Conservation (phyloP, 2,329 filamentous ascomycete genomes). For the Chrysosphaeria jannelii region DNA sequence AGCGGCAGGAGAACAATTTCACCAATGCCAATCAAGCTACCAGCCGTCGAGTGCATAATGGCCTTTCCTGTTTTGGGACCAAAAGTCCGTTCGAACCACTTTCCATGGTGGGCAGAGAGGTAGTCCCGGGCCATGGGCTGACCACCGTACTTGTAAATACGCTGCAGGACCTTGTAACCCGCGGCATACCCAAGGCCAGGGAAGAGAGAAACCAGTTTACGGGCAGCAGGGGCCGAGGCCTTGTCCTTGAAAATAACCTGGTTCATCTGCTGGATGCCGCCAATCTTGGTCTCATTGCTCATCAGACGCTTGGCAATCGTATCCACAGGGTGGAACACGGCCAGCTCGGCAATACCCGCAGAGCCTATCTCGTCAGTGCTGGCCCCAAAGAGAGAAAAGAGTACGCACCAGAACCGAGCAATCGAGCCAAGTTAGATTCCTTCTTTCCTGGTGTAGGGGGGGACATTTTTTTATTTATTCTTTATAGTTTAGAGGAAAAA, state of each 20-base stretch:
- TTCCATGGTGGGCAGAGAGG: constrained; percentile 48
- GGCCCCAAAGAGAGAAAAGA: neutral
- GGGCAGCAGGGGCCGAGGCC: constrained; percentile 34
- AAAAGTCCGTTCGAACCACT: constrained; percentile 64
- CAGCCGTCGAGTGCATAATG: constrained; percentile 88
- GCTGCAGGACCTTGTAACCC: constrained; percentile 86
- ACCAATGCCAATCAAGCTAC: constrained; percentile 85
- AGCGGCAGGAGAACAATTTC: constrained; percentile 87
- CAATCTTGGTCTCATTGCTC: constrained; percentile 66
- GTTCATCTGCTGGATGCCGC: constrained; percentile 37
- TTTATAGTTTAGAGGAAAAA: too few species aligned
- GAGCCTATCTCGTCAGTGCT: constrained; percentile 34
- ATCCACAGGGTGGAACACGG: constrained; percentile 87
- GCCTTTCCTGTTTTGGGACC: constrained; percentile 95
- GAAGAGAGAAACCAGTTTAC: constrained; percentile 86
- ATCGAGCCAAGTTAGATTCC: constrained; percentile 66
- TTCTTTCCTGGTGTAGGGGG: constrained; percentile 27
- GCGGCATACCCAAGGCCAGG: constrained; percentile 91
- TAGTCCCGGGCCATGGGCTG: constrained; percentile 89
- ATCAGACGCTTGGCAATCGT: constrained; percentile 97
- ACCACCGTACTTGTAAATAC: constrained; percentile 96
- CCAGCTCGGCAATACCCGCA: constrained; percentile 75
- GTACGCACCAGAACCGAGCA: constrained; percentile 75
- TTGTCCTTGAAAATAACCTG: constrained; percentile 81
- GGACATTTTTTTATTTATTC: too few species aligned